These are phyloP conservation scores for Bisporella sp. DNA, from an alignment of 2,329 filamentous ascomycete species.

Conservation along the genomic window DNA sequence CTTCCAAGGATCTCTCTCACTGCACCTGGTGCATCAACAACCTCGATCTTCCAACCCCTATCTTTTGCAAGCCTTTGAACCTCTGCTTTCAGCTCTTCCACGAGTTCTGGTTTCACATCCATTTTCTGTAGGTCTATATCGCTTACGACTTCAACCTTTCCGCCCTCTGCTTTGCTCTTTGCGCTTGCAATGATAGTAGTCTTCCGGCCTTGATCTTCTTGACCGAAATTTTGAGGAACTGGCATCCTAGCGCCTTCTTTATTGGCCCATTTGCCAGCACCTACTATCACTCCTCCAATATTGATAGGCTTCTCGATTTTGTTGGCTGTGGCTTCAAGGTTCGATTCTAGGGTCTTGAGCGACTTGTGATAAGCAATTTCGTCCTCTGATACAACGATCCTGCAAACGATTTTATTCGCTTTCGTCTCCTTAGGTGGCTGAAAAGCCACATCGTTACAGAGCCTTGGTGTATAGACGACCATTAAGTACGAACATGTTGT, in stretches of 20 bases:
- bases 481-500: slow-evolving; percentile 67
- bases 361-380: slow-evolving; percentile 21
- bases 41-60: slow-evolving; percentile 72
- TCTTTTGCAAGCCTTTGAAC: slow-evolving; percentile 63
- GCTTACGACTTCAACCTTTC: slow-evolving; percentile 36
- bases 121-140: slow-evolving; percentile 62
- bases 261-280: slow-evolving; percentile 23
- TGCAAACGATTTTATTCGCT: slow-evolving; percentile 55
- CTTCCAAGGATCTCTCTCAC: slow-evolving; percentile 63
- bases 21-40: slow-evolving; percentile 58
- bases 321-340: slow-evolving; percentile 25
- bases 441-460: slow-evolving; percentile 73
- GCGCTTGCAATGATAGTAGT: slow-evolving; percentile 18
- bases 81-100: slow-evolving; percentile 63
- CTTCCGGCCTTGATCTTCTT: slow-evolving; percentile 49
- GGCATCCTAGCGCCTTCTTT: slow-evolving; percentile 24
- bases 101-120: slow-evolving; percentile 47
- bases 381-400: slow-evolving; percentile 46
- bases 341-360: slow-evolving; percentile 31
- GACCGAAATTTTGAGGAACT: slow-evolving; percentile 30
- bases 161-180: slow-evolving; percentile 22
- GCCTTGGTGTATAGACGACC: slow-evolving; percentile 64
- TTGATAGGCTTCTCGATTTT: slow-evolving; percentile 28
- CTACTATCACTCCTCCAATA: slow-evolving; percentile 22
- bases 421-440: slow-evolving; percentile 58